Base-by-base conservation (phyloP, 192 early-diverging fungal genomes). In the Mortierella antarctica region DNA sequence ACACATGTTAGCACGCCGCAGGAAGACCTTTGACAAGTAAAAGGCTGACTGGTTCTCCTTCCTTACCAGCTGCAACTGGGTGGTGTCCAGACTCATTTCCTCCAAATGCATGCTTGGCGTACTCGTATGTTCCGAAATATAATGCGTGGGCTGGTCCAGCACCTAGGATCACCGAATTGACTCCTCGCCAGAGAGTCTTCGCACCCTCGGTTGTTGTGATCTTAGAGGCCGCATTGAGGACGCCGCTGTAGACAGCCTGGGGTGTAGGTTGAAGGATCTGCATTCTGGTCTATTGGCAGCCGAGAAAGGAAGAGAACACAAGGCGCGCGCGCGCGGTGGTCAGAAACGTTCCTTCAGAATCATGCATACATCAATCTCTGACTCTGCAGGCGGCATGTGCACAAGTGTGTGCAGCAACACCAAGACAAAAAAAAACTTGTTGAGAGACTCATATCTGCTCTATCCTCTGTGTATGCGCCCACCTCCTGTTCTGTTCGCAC, bases 131-230 rank as follows among this genome's bases (percentile, higher is more conserved):
- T 13, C 93, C 96, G 88, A 98, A 99, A 66, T 97, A 95, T 18
- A 99, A 85, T 1, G 97, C 97, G 70, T 99, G 97, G 7, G 96
- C 94, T 5, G 97, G 97, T 0, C 97, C 97, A 6, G 96, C 95
- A 13, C 96, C 96, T 62, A 98, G 63, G 15, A 98, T 90, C 5
- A 99, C 95, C 15, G 95, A 96, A 72, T 90, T 94, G 13, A 99
- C 94, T 20, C 97, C 97, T 18, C 96, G 87, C 95, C 95, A 99
- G 44, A 99, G 87, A n/a, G 94, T 86, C 13, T 87, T 84, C 11
- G 90, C 83, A 7, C 95, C 95, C 65, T 95, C 94, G 10, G 91
- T 92, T 18, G 92, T 90, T 31, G 89, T 83, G 65, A 95, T 93
- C 47, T 88, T 85, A 46, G 88, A 82, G 46, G 94, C 60, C 20